Evolutionary conservation across 208 protist genomes (phyloP), one percentile per base, ranked within the genome.

Genomic region (Leishmania martiniquensis): DNA sequence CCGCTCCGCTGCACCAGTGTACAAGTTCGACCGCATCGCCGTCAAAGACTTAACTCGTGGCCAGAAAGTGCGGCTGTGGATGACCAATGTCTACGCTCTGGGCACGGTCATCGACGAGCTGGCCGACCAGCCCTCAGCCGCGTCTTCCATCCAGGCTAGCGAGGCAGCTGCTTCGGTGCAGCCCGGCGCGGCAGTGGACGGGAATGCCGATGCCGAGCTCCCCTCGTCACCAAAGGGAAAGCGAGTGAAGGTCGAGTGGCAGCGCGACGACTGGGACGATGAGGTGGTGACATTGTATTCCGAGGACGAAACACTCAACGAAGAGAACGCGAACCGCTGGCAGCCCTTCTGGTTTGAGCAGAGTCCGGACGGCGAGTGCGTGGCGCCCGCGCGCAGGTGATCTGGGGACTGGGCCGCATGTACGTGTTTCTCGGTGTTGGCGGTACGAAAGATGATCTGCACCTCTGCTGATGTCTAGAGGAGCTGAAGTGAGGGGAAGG

Each of bases 31-130:
- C 1, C 85, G 75, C 37, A 70, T 90, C n/a, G 78, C 83, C 6
- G 79, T 82, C 6, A 65, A 77, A 20, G 77, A 78, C 29, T 52
- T 95, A 32, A 57, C 62, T 12, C 75, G 83, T 6, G 93, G 91
- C 55, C 78, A 90, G 70, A 97, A 97, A 78, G 88, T 97, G 70
- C 91, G 93, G 29, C 77, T 97, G 57, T 97, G 93, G 91, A 97
- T 97, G 93, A 93, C 88, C 22, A 80, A 97, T 67, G 82, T 97
- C 34, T 97, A 97, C 81, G 93, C 93, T 1, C 68, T 97, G 9
- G 93, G 83, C 39, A 91, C 84, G 1, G 84, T 94, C 59, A 74
- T 84, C 47, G 75, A 81, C 25, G 66, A 80, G 39, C 60, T 80
- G 22, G 32, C 44, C 15, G 77, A 75, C 45, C 68, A 32, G 68